Percentiles rank a stretch among this genome's conserved stretches.
These are phyloP conservation scores for Sporothrix euskadiensis DNA, from an alignment of 2,329 filamentous ascomycete species.

Conservation along the genomic window DNA sequence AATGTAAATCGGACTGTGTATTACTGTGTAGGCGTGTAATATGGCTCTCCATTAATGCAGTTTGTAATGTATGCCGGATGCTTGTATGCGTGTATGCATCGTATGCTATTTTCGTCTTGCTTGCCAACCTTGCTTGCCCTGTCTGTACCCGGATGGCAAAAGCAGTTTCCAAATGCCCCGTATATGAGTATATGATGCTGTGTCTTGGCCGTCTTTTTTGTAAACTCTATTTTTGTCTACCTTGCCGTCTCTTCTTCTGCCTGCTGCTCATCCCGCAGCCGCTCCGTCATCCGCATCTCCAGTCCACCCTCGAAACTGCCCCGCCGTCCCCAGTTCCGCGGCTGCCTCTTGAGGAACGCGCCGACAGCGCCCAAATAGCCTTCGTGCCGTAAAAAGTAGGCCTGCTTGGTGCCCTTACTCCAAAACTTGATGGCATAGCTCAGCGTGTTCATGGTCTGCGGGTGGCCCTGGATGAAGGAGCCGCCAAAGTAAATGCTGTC, in stretches of 20 bases:
- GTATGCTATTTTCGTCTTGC: neutral
- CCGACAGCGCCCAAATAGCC: constrained; percentile 93
- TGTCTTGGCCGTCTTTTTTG: neutral
- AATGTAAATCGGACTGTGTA: neutral
- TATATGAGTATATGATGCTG: neutral
- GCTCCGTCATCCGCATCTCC: constrained; percentile 27
- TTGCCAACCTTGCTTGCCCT: neutral
- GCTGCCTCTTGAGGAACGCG: constrained; percentile 89
- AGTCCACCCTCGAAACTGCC: constrained; percentile 66
- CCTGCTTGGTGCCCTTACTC: constrained; percentile 87
- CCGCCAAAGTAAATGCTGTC: constrained; percentile 97
- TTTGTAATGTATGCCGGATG: neutral
- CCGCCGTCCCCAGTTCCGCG: constrained; percentile 84
- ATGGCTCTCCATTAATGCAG: neutral
- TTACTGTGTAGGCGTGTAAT: neutral
- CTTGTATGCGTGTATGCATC: neutral
- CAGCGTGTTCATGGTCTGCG: constrained; percentile 96
- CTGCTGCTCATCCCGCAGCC: constrained; percentile 22
- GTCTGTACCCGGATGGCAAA: neutral
- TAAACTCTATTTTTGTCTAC: neutral
- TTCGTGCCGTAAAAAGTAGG: constrained; percentile 93
- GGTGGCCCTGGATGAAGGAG: constrained; percentile 92
- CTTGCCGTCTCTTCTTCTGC: neutral
- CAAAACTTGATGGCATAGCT: constrained; percentile 98
- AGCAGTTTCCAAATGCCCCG: neutral